A percentile compares a stretch with the other conserved stretches of the same genome.
phyloP scores from a whole-genome alignment of 208 protist genomes.

The Wallacemonas rigidus region DNA sequence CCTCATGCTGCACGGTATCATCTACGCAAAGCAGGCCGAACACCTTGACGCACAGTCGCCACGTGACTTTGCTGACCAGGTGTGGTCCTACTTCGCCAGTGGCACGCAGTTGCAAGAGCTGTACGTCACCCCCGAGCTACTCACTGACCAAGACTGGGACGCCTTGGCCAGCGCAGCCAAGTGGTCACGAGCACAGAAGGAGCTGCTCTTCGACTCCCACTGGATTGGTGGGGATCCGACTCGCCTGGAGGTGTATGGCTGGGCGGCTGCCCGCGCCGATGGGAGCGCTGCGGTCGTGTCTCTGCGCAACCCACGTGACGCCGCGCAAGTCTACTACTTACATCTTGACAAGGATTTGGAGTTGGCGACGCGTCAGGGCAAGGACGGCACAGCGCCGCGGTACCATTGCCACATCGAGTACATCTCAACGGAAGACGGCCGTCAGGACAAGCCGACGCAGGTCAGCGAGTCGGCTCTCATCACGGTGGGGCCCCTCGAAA shows the following conservation, averaged over 20 bases:
- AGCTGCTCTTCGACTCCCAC: constrained; percentile 6
- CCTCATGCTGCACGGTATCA: constrained; percentile 12
- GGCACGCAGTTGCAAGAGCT: constrained; percentile 8
- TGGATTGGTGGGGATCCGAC: constrained; percentile 14
- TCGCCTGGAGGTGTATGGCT: constrained; percentile 6
- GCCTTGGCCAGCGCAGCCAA: constrained; percentile 4
- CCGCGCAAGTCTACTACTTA: constrained; percentile 11
- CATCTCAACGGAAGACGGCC: constrained; percentile 7
- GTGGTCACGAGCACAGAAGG: constrained; percentile 2
- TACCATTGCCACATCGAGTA: not conserved
- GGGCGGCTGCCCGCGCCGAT: not conserved
- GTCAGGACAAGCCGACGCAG: constrained; percentile 5
- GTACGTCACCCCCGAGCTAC: constrained; percentile 8
- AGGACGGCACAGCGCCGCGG: not conserved
- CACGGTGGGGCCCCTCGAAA: constrained; percentile 11
- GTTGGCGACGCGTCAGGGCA: not conserved
- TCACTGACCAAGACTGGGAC: constrained; percentile 14
- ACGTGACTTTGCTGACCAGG: constrained; percentile 11
- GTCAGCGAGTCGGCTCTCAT: constrained; percentile 3
- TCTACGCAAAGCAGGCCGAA: constrained; percentile 12
- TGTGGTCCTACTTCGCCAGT: constrained; percentile 14
- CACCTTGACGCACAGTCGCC: constrained; percentile 8
- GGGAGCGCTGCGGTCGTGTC: not conserved
- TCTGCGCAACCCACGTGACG: constrained; percentile 10
- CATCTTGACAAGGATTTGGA: not conserved